These are phyloP conservation scores for Pseudopyrenochaeta lycopersici DNA, from an alignment of 2,329 filamentous ascomycete genomes.

Conservation along the genomic window DNA sequence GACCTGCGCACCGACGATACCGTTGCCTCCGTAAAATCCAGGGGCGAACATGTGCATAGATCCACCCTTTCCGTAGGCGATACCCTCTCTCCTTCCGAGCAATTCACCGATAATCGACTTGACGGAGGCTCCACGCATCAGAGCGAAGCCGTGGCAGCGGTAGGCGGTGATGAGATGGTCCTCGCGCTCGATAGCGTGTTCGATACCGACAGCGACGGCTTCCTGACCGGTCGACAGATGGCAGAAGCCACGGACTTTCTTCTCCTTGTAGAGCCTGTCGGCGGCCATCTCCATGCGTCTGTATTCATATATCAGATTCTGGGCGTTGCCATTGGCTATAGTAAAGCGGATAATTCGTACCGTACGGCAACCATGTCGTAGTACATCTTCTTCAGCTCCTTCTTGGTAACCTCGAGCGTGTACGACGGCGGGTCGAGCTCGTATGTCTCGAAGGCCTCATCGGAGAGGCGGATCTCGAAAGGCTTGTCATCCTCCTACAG, in stretches of 20 bases:
- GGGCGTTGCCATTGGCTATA: not conserved
- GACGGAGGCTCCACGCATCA: conserved; percentile 89
- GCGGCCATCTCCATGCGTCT: conserved; percentile 99
- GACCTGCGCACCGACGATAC: conserved; percentile 98
- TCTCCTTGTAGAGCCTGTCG: conserved; percentile 99
- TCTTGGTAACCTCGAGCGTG: conserved; percentile 93
- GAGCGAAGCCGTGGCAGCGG: conserved; percentile 97
- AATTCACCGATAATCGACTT: conserved; percentile 31
- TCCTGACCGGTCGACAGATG: conserved; percentile 98
- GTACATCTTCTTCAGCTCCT: conserved; percentile 99
- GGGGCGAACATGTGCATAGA: conserved; percentile 99
- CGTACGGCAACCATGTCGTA: conserved; percentile 93
- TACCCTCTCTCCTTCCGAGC: conserved; percentile 90
- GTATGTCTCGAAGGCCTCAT: conserved; percentile 99
- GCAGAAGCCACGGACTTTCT: conserved; percentile 99
- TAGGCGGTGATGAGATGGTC: conserved; percentile 98
- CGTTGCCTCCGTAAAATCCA: conserved; percentile 98
- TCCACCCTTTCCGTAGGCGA: conserved; percentile 98
- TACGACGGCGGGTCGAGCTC: conserved; percentile 96
- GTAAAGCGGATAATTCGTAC: conserved; percentile 63
- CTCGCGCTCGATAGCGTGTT: conserved; percentile 89
- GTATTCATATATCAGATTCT: conserved; percentile 25
- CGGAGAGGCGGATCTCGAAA: conserved; percentile 90
- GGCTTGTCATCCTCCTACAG: conserved; percentile 88
- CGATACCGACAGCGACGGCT: conserved; percentile 95